Conservation (phyloP, 2,329 filamentous ascomycete species). For the Stachybotrys chlorohalonatus region DNA sequence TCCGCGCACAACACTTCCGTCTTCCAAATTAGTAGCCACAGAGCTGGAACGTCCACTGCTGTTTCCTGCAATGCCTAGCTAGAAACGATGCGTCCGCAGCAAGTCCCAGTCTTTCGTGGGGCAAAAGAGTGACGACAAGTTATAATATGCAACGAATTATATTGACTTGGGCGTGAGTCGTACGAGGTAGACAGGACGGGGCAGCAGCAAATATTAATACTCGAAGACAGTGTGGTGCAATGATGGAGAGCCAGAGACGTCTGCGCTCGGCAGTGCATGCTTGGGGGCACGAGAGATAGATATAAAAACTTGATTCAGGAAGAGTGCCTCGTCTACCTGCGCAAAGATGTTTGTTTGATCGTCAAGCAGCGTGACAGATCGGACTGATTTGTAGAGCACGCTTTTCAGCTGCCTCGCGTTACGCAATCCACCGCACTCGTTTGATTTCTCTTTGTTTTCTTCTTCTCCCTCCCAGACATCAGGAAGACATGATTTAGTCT, state of each 20-base stretch:
- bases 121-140: too few species aligned
- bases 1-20: too few species aligned
- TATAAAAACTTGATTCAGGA: not conserved
- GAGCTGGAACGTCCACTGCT: too few species aligned
- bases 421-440: not conserved
- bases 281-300: not conserved
- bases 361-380: not conserved
- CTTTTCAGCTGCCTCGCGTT: not conserved
- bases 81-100: too few species aligned
- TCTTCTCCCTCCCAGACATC: constrained; percentile 1
- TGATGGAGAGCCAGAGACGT: not conserved
- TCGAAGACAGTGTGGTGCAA: not conserved
- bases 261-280: not conserved
- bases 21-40: too few species aligned
- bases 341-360: not conserved
- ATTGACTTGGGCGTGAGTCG: too few species aligned
- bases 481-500: constrained; percentile 1
- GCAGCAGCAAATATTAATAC: not conserved
- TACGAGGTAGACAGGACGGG: too few species aligned
- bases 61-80: too few species aligned
- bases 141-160: too few species aligned
- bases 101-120: too few species aligned
- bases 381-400: not conserved
- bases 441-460: not conserved
- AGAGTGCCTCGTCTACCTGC: not conserved